Conservation (phyloP, 2,329 filamentous ascomycete species). For the Venturia aucupariae region DNA sequence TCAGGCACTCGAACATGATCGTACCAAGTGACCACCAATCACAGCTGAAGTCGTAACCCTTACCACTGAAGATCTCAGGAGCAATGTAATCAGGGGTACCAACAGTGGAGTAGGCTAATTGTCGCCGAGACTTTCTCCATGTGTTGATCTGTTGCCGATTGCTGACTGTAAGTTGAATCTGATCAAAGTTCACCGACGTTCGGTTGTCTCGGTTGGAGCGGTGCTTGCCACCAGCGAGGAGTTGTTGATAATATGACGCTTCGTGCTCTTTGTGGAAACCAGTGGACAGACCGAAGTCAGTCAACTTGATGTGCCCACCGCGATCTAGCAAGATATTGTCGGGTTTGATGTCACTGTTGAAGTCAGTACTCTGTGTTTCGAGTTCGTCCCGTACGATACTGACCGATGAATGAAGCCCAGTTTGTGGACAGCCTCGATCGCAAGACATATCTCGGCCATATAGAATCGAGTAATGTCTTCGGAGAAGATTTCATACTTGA, state of each 20-base stretch:
- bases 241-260: conserved; percentile 95
- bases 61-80: conserved; percentile 93
- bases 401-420: conserved; percentile 97
- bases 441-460: conserved; percentile 94
- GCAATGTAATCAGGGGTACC: conserved; percentile 98
- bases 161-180: conserved; percentile 96
- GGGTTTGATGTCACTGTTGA: conserved; percentile 84
- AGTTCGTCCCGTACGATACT: conserved; percentile 24
- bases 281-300: conserved; percentile 94
- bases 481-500: conserved; percentile 99
- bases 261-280: conserved; percentile 97
- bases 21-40: conserved; percentile 99
- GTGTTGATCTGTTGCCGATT: conserved; percentile 98
- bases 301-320: conserved; percentile 94
- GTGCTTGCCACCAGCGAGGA: conserved; percentile 60
- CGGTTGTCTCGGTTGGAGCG: conserved; percentile 54
- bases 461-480: conserved; percentile 99
- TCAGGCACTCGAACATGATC: conserved; percentile 98
- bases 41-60: conserved; percentile 92
- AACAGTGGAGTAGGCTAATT: conserved; percentile 97
- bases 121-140: conserved; percentile 88
- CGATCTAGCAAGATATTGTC: conserved; percentile 96
- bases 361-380: conserved; percentile 1
- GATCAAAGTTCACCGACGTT: conserved; percentile 90
- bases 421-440: conserved; percentile 98